A percentile compares a stretch with the other conserved stretches of the same genome.
Conservation (phyloP, 768 basidiomycete genomes). For the Panaeolus cyanescens region DNA sequence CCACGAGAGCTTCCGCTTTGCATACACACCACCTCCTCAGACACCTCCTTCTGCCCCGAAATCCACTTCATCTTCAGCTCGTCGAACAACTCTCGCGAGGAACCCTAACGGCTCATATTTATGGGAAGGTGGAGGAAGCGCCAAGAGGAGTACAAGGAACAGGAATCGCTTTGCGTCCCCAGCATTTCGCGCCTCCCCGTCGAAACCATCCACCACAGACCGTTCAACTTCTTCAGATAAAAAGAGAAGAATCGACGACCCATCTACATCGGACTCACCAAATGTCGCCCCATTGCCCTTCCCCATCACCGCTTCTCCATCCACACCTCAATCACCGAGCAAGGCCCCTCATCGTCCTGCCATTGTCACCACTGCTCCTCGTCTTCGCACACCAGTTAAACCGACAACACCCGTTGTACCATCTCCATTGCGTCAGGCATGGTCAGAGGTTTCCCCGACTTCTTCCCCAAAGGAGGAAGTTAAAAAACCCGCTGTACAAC, state of each 20-base stretch:
- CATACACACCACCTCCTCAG: slow-evolving; percentile 13
- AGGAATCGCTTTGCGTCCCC: slow-evolving; percentile 76
- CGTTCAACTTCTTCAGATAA: slow-evolving; percentile 43
- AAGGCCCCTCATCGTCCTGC: neutral
- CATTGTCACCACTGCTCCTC: slow-evolving; percentile 20
- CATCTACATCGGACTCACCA: slow-evolving; percentile 18
- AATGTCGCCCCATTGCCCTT: slow-evolving; percentile 29
- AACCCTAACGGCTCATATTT: slow-evolving; percentile 78
- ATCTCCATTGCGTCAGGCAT: slow-evolving; percentile 76
- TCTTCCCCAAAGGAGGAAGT: slow-evolving; percentile 34
- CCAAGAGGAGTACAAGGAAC: slow-evolving; percentile 43
- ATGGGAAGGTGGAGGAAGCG: slow-evolving; percentile 79
- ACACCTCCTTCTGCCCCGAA: slow-evolving; percentile 27
- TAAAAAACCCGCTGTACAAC: slow-evolving; percentile 28
- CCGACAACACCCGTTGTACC: slow-evolving; percentile 66
- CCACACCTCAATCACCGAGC: slow-evolving; percentile 27
- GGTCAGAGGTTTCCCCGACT: slow-evolving; percentile 49
- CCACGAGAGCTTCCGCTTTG: slow-evolving; percentile 20
- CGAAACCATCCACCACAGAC: slow-evolving; percentile 41
- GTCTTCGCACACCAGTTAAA: slow-evolving; percentile 49
- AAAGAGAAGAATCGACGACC: slow-evolving; percentile 58
- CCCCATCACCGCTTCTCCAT: slow-evolving; percentile 32
- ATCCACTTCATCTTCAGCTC: slow-evolving; percentile 41
- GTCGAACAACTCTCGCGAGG: slow-evolving; percentile 56
- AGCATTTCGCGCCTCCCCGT: slow-evolving; percentile 61